Conservation (phyloP, 177 flowering plant genomes). For the Vitis hybrid region DNA sequence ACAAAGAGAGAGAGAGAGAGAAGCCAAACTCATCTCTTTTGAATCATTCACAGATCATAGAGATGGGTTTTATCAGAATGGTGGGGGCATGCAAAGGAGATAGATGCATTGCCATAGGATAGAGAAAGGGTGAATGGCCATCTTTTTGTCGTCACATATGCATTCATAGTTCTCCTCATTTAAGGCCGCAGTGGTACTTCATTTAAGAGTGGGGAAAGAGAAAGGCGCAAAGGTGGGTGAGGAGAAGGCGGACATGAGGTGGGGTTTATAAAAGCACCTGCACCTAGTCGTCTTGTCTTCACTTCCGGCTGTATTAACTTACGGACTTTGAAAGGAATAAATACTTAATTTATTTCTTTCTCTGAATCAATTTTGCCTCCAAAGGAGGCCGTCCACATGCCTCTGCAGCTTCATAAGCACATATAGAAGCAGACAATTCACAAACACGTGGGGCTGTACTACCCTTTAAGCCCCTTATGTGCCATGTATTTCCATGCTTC, state of each 20-base stretch:
- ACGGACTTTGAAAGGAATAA: not conserved
- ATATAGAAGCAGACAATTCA: too few species aligned
- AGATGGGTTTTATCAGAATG: not conserved
- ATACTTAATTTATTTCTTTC: too few species aligned
- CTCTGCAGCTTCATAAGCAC: too few species aligned
- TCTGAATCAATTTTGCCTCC: too few species aligned
- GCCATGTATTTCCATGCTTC: too few species aligned
- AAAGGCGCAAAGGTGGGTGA: conserved; percentile 8
- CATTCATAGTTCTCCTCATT: not conserved
- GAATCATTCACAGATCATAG: too few species aligned
- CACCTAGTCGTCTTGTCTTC: conserved; percentile 34
- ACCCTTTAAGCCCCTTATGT: too few species aligned
- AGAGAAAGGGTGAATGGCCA: not conserved
- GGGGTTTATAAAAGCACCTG: conserved; percentile 22
- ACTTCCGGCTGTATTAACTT: conserved; percentile 15
- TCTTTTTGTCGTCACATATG: conserved; percentile 7
- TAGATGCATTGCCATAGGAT: conserved; percentile 7
- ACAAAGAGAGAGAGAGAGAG: too few species aligned
- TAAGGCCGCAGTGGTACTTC: conserved; percentile 8
- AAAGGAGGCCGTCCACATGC: too few species aligned
- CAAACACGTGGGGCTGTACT: too few species aligned
- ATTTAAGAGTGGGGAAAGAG: conserved; percentile 9
- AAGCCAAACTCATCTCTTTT: too few species aligned
- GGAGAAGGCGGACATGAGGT: conserved; percentile 5
- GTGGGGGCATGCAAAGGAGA: not conserved